Conservation (phyloP, 768 basidiomycete species). For the Termitomyces sp. region DNA sequence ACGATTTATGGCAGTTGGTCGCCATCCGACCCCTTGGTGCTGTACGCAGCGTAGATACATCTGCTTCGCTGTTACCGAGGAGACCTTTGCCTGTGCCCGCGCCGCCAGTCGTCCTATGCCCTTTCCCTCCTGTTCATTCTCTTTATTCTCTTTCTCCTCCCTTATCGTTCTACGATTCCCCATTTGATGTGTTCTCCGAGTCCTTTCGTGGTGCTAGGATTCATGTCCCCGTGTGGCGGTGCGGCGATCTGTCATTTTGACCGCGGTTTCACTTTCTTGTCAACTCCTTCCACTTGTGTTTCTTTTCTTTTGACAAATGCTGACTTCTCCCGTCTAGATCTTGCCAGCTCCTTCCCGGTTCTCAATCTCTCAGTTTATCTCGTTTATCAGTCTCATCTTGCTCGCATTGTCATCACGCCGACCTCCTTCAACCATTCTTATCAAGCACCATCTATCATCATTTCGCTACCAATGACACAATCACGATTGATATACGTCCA, state of each 20-base stretch:
- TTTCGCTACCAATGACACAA: background rate
- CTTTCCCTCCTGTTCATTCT: background rate
- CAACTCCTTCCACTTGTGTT: background rate
- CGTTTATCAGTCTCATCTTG: background rate
- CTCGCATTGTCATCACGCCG: background rate
- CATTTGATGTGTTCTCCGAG: background rate
- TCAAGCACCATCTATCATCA: slow-evolving; percentile 3
- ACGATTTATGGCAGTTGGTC: background rate
- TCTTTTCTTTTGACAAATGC: background rate
- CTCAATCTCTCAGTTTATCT: background rate
- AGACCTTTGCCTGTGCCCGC: background rate
- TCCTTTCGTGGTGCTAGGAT: background rate
- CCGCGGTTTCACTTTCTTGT: background rate
- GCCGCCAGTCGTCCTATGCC: background rate
- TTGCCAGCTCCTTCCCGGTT: background rate
- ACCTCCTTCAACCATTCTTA: background rate
- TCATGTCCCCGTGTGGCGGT: background rate
- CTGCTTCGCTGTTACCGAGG: background rate
- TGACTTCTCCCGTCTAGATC: background rate
- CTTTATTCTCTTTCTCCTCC: background rate
- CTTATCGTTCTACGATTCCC: background rate
- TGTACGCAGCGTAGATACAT: background rate
- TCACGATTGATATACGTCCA: background rate
- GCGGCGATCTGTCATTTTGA: background rate
- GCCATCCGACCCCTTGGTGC: background rate